These are phyloP conservation scores for Talaromyces verruculosus DNA, from an alignment of 2,329 filamentous ascomycete genomes.

Conservation along the genomic window DNA sequence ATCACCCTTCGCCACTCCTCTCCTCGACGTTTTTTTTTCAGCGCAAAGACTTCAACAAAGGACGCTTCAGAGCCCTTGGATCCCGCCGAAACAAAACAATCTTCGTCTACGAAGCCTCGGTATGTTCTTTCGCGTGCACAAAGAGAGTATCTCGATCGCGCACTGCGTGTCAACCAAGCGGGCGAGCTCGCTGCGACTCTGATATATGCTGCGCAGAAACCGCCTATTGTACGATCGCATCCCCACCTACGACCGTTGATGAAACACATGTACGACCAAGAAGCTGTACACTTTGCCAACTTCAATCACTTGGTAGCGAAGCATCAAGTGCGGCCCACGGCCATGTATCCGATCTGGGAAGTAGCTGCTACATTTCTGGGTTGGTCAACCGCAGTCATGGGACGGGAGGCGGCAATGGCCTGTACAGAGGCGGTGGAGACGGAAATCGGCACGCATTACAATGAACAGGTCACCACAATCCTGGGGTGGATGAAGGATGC, in stretches of 20 bases:
- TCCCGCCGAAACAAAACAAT: background rate
- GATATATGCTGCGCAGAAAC: constrained; percentile 88
- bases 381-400: constrained; percentile 85
- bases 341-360: constrained; percentile 88
- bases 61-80: constrained; percentile 17
- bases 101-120: constrained; percentile 31
- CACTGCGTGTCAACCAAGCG: constrained; percentile 93
- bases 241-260: constrained; percentile 88
- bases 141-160: constrained; percentile 71
- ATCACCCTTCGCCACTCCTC: constrained; percentile 29
- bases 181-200: constrained; percentile 95
- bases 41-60: constrained; percentile 33
- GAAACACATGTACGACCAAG: constrained; percentile 98
- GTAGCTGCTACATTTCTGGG: constrained; percentile 76
- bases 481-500: constrained; percentile 78
- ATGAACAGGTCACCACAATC: constrained; percentile 79
- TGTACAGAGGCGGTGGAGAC: constrained; percentile 98
- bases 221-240: constrained; percentile 73
- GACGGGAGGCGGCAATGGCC: constrained; percentile 93
- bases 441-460: constrained; percentile 95
- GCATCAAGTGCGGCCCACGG: constrained; percentile 88
- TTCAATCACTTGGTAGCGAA: constrained; percentile 82
- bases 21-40: constrained; percentile 22
- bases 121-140: constrained; percentile 69
- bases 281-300: constrained; percentile 78